These are phyloP conservation scores for Backusella parvicylindrica DNA, from an alignment of 192 early-diverging fungal genomes.

Conservation along the genomic window DNA sequence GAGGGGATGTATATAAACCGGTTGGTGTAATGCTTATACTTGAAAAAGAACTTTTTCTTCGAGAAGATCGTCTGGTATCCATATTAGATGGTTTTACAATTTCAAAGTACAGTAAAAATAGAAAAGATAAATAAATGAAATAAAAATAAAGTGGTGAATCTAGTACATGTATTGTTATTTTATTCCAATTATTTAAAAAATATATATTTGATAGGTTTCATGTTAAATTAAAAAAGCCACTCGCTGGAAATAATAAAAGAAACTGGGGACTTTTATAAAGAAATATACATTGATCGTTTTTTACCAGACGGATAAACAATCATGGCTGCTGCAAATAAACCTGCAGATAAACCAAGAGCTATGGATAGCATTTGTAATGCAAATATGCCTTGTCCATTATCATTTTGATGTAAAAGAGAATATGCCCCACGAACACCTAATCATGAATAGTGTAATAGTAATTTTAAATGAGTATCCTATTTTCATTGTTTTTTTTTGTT, in stretches of 20 bases:
- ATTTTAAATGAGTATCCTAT: neutral
- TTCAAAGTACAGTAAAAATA: neutral
- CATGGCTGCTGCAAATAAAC: constrained; percentile 27
- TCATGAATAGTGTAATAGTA: neutral
- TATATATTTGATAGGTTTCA: neutral
- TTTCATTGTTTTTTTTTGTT: neutral
- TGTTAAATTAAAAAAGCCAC: neutral
- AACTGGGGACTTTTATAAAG: constrained; percentile 7
- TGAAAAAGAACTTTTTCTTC: neutral
- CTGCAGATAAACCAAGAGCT: constrained; percentile 13
- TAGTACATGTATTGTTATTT: neutral
- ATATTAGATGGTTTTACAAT: neutral
- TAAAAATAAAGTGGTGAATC: neutral
- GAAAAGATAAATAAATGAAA: neutral
- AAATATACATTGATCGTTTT: constrained; percentile 26
- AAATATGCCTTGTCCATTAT: constrained; percentile 7
- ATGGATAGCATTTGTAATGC: constrained; percentile 27
- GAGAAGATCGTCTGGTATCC: neutral
- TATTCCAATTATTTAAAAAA: neutral
- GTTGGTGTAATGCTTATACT: neutral
- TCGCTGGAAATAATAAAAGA: neutral
- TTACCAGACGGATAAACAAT: constrained; percentile 30
- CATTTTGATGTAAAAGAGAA: constrained; percentile 24
- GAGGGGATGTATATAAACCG: neutral
- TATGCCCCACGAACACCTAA: constrained; percentile 29